Percentiles rank a stretch among this genome's conserved stretches.
Conservation (phyloP, 306 rosid species). For the Cucurbita moschata region DNA sequence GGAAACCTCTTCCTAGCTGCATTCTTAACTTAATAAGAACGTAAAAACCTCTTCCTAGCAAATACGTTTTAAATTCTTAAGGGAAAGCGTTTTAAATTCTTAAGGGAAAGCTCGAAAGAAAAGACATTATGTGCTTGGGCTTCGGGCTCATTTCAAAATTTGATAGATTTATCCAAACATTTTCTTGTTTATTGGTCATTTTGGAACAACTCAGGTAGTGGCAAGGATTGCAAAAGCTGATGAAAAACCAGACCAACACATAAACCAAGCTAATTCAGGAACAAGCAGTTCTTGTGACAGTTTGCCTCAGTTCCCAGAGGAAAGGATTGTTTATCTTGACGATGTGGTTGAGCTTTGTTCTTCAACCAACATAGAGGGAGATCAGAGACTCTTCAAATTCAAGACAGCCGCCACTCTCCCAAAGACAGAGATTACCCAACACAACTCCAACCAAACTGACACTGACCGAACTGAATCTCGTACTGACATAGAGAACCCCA, state of each 20-base stretch:
- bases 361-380: conserved; percentile 16
- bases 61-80: too few relatives aligned
- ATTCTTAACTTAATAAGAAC: too few relatives aligned
- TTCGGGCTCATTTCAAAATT: too few relatives aligned
- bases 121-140: too few relatives aligned
- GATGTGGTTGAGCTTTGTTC: conserved; percentile 38
- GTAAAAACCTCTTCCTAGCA: too few relatives aligned
- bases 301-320: conserved; percentile 15
- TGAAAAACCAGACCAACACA: conserved; percentile 16
- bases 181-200: too few relatives aligned
- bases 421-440: conserved; percentile 2
- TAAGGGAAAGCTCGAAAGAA: too few relatives aligned
- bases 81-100: too few relatives aligned
- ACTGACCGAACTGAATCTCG: conserved; percentile 7
- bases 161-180: too few relatives aligned
- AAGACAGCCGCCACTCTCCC: conserved; percentile 14
- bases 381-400: conserved; percentile 46
- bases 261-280: background rate
- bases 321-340: conserved; percentile 25
- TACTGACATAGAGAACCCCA: conserved; percentile 20
- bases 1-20: too few relatives aligned
- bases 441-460: conserved; percentile 7
- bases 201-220: too few relatives aligned
- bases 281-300: conserved; percentile 16
- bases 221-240: conserved; percentile 5